Base-by-base conservation (phyloP, 2,329 filamentous ascomycete species). In the Alternaria sp. region DNA sequence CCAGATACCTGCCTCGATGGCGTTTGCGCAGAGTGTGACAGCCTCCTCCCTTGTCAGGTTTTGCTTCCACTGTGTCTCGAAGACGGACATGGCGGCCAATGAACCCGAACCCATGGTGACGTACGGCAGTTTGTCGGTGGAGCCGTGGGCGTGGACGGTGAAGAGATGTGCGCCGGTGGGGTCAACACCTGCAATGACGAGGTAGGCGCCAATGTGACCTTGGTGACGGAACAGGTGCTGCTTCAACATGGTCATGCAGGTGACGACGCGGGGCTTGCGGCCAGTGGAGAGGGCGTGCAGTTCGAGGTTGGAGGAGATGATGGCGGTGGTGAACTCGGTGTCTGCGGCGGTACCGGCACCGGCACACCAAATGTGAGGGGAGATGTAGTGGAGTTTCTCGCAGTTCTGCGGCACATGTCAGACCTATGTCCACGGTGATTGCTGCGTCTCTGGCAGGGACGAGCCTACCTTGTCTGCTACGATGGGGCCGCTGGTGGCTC, bases 161-260 rank as follows among this genome's bases (percentile, higher is more conserved):
- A 96, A 99, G 64, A 99, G 90, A 74, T 97, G 93, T 46, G 91
- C 89, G 74, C 95, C 95, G 1, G 95, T 99, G 34, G 96, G 94
- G 79, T 99, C 95, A 76, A 96, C 94, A 68, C 95, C 95, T 38
- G 95, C 95, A 59, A 99, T 92, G 69, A 99, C 95, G 59, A 99
- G 90, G 82, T 99, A 99, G 66, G 95, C 95, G 71, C 96, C 95
- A 71, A 99, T 97, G 84, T 99, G 88, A 71, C 95, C 95, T 81
- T 99, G 95, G 86, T 99, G 92, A 73, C 92, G 90, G 91, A 99
- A 99, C 65, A 99, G 91, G 81, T 99, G 95, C 84, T 99, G 95
- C 86, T 99, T 99, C 68, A 99, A 90, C 85, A 99, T 90, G 52
- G 95, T 99, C 95, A 99, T 99, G 86, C 94, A 96, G 65, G 95